Base-by-base conservation (phyloP, 495 filamentous ascomycete genomes). In the Aspergillus affinis region DNA sequence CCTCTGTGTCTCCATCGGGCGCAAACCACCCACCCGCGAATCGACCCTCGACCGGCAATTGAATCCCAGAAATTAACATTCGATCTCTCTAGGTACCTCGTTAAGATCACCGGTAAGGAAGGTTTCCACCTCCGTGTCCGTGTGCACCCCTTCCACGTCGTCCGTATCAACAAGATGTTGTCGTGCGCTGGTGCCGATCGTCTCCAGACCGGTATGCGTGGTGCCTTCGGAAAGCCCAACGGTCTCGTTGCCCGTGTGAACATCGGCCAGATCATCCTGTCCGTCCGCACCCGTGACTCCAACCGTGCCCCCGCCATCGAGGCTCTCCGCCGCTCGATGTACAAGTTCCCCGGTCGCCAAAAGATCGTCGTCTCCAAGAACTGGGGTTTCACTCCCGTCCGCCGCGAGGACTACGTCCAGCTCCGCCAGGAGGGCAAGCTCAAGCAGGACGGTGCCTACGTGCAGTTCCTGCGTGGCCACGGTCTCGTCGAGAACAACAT, bases 161-260 rank as follows among this genome's bases (percentile, higher is more conserved):
- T 97, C 84, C 94, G 94, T 80, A 98, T 98, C 91, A 98, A 98
- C 90, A 98, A 98, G 86, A 98, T 98, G 94, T 90, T 98, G 89
- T 97, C 93, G 65, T 98, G 94, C 78, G 94, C 94, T 70, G 94
- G 94, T 81, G 94, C 94, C 87, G 94, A 98, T 97, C 88, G 94
- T 86, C 87, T 98, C 73, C 94, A 98, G 80, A 98, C 94, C 63
- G 94, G 94, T 81, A 98, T 98, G 94, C 94, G 94, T 88, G 94
- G 94, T 86, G 94, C 94, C 65, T 98, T 90, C 86, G 94, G 94
- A 76, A 98, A 98, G 87, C 93, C 94, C 78, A 92, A 97, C 83
- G 94, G 93, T 73, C 86, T 85, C 65, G 94, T 98, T 69, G 94
- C 94, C 74, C 94, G 94, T 87, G 92, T 98, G 82, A 96, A 96